Conservation (phyloP, 164 flowering plant species). For the Macadamia tetraphylla region DNA sequence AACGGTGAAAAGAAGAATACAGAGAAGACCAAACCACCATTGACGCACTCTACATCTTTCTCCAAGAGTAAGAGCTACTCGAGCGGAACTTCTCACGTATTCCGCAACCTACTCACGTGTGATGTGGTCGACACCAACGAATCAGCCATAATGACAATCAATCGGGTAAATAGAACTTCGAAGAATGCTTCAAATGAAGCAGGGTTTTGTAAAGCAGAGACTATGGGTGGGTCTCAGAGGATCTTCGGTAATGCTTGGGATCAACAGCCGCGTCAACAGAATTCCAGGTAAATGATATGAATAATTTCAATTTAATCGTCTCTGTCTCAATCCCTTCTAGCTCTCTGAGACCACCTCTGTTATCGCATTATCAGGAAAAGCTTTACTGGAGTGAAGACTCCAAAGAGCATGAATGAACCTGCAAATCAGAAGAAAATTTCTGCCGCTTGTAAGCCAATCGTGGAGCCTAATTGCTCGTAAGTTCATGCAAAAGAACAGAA, state of each 20-base stretch:
- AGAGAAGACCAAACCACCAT: not conserved
- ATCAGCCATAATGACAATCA: slow-evolving; percentile 20
- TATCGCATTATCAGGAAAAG: slow-evolving; percentile 25
- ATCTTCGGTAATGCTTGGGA: slow-evolving; percentile 28
- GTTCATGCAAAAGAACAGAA: slow-evolving; percentile 10
- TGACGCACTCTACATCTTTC: not conserved
- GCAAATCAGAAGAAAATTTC: slow-evolving; percentile 17
- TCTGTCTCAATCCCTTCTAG: not conserved
- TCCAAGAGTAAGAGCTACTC: slow-evolving; percentile 31
- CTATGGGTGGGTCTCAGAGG: slow-evolving; percentile 30
- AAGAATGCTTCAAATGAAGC: not conserved
- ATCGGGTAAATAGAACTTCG: slow-evolving; percentile 11
- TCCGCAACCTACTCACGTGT: slow-evolving; percentile 44
- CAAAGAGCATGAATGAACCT: slow-evolving; percentile 21
- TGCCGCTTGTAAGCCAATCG: slow-evolving; percentile 31
- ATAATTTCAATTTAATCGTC: not conserved
- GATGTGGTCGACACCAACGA: slow-evolving; percentile 48
- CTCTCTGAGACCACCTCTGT: not conserved
- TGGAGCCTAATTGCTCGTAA: slow-evolving; percentile 62
- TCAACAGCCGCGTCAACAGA: slow-evolving; percentile 8
- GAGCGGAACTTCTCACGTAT: slow-evolving; percentile 26
- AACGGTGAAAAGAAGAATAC: slow-evolving; percentile 11
- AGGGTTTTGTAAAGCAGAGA: slow-evolving; percentile 16
- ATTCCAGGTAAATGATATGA: slow-evolving; percentile 19
- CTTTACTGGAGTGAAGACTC: slow-evolving; percentile 22